These are phyloP conservation scores for Dryas alaskensis DNA, from an alignment of 306 rosid genomes.

Conservation along the genomic window DNA sequence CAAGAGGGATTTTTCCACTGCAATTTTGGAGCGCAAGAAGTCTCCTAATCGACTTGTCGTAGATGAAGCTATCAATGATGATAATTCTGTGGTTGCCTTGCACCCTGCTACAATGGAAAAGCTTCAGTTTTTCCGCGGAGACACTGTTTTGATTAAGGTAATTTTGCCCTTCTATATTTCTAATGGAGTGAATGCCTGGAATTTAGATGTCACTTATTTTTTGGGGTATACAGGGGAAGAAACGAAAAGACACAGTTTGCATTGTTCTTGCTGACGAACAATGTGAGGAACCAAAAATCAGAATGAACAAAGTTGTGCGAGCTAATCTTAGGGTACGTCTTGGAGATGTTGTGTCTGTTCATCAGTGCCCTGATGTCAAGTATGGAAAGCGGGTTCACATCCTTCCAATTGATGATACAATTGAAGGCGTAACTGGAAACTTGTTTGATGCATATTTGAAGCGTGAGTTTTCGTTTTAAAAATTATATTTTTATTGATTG, in stretches of 20 bases:
- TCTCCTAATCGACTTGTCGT: conserved; percentile 65
- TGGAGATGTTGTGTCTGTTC: conserved; percentile 58
- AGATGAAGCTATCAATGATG: conserved; percentile 57
- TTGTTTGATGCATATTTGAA: conserved; percentile 63
- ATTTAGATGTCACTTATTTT: neutral
- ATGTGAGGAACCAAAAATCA: conserved; percentile 57
- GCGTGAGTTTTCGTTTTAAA: conserved; percentile 41
- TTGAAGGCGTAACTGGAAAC: conserved; percentile 67
- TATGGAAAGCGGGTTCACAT: conserved; percentile 59
- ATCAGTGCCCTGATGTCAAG: conserved; percentile 61
- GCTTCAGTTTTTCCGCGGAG: conserved; percentile 54
- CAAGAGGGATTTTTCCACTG: conserved; percentile 59
- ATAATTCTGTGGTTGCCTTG: conserved; percentile 55
- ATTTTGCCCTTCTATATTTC: neutral
- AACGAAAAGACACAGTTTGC: conserved; percentile 60
- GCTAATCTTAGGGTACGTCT: conserved; percentile 57
- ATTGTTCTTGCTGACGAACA: conserved; percentile 55
- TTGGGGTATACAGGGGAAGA: conserved; percentile 45
- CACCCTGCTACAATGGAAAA: conserved; percentile 59
- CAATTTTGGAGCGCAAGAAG: conserved; percentile 61
- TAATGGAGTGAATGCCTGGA: neutral
- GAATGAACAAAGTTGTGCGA: conserved; percentile 66
- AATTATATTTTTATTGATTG: neutral
- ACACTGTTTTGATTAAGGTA: conserved; percentile 57
- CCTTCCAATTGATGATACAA: conserved; percentile 63